Evolutionary conservation across 2,329 filamentous ascomycete species (phyloP).

Genomic region (Scedosporium aurantiacum): DNA sequence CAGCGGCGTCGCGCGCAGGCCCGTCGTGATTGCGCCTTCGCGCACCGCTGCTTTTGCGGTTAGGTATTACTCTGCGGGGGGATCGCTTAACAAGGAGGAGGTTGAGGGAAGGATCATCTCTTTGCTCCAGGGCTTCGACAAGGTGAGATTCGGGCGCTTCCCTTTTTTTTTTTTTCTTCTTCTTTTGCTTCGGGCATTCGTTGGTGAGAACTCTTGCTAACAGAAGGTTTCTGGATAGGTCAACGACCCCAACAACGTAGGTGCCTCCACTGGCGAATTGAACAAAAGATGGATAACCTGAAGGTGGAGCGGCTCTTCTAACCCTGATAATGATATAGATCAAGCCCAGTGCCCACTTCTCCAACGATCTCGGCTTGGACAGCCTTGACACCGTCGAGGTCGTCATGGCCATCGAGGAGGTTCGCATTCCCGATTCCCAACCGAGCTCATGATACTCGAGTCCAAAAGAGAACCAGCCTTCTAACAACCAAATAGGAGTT

Average conservation of each 20-base stretch:
- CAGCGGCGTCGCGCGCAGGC: constrained; percentile 45
- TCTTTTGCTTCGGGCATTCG: not conserved
- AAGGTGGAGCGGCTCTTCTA: constrained; percentile 4
- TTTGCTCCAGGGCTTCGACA: constrained; percentile 92
- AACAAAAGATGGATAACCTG: constrained; percentile 8
- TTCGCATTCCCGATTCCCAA: constrained; percentile 25
- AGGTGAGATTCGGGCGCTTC: constrained; percentile 37
- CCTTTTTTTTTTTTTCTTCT: constrained; percentile 17
- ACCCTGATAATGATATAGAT: constrained; percentile 45
- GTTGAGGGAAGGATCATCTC: constrained; percentile 87
- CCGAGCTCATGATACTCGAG: constrained; percentile 8
- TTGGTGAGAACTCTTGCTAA: constrained; percentile 7
- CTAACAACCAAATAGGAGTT: constrained; percentile 32
- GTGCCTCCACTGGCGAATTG: constrained; percentile 14
- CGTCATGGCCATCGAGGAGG: constrained; percentile 99
- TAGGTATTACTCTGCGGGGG: constrained; percentile 77
- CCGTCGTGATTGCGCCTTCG: constrained; percentile 17
- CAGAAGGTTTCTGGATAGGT: constrained; percentile 39
- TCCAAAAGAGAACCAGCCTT: constrained; percentile 7
- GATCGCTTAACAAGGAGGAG: constrained; percentile 69
- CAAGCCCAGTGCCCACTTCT: constrained; percentile 74
- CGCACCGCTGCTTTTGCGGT: constrained; percentile 53
- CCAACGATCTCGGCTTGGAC: constrained; percentile 94
- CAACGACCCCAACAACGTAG: constrained; percentile 53
- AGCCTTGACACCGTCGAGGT: constrained; percentile 98